phyloP scores from a whole-genome alignment of 306 rosid genomes.

The Astragalus membranaceus region DNA sequence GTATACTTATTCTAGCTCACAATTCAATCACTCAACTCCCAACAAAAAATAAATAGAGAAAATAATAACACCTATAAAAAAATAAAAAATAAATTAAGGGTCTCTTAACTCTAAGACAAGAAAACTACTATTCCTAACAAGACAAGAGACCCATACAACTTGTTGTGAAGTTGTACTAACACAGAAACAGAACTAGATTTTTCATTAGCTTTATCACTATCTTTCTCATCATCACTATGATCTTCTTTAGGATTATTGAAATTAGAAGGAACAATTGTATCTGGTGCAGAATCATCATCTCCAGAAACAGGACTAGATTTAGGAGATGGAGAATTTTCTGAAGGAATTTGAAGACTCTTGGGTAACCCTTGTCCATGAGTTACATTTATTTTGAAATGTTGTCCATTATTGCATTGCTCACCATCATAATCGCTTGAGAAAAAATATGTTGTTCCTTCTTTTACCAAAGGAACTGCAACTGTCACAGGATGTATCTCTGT shows the following conservation, averaged over 20 bases:
- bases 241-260: slow-evolving; percentile 53
- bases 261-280: slow-evolving; percentile 73
- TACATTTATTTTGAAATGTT: slow-evolving; percentile 58
- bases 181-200: slow-evolving; percentile 40
- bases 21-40: not conserved
- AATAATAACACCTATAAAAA: not conserved
- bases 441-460: slow-evolving; percentile 64
- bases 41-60: not conserved
- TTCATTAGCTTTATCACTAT: not conserved
- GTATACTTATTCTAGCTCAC: slow-evolving; percentile 14
- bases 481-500: slow-evolving; percentile 35
- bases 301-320: slow-evolving; percentile 38
- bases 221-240: slow-evolving; percentile 8
- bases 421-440: slow-evolving; percentile 88
- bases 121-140: slow-evolving; percentile 20
- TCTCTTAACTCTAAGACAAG: slow-evolving; percentile 8
- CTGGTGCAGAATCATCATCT: slow-evolving; percentile 62
- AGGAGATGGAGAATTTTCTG: slow-evolving; percentile 56
- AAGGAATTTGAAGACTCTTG: slow-evolving; percentile 20
- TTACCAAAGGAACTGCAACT: slow-evolving; percentile 56
- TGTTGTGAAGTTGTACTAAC: slow-evolving; percentile 18
- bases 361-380: slow-evolving; percentile 81
- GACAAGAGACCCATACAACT: slow-evolving; percentile 1
- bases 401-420: slow-evolving; percentile 75
- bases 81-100: not conserved